Evolutionary conservation across 495 filamentous ascomycete species (phyloP).

Genomic region (Tuber microsphaerosporum): DNA sequence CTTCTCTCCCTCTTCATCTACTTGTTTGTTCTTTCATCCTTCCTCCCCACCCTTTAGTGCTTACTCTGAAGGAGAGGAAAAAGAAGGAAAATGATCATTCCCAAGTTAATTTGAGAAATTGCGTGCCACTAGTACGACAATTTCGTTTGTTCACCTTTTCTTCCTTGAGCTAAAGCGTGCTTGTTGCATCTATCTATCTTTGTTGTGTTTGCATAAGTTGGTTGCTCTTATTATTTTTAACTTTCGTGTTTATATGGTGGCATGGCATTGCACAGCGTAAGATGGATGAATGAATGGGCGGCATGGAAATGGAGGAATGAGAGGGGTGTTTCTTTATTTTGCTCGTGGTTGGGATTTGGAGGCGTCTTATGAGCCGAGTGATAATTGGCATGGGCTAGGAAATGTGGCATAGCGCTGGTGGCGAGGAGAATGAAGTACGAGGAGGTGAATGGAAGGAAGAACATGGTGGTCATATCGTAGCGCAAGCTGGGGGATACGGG

Average conservation of each 20-base stretch:
- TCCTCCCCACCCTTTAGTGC: not conserved
- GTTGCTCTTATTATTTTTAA: not conserved
- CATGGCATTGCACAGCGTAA: not conserved
- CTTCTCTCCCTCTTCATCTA: not conserved
- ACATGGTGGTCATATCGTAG: not conserved
- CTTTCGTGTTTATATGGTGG: not conserved
- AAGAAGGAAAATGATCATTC: not conserved
- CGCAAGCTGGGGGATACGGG: not conserved
- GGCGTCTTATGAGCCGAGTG: not conserved
- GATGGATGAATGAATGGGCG: not conserved
- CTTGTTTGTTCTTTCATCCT: not conserved
- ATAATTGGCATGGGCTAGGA: not conserved
- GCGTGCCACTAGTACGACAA: constrained; percentile 8
- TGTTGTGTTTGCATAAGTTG: constrained; percentile 13
- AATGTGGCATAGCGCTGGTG: not conserved
- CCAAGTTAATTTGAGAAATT: not conserved
- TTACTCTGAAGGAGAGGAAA: not conserved
- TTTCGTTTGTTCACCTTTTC: not conserved
- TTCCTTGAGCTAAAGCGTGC: not conserved
- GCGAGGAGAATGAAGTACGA: not conserved
- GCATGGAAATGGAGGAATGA: not conserved
- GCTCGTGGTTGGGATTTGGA: not conserved
- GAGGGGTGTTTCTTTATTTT: not conserved
- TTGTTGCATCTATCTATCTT: constrained; percentile 12
- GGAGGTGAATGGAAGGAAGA: not conserved